phyloP scores from a whole-genome alignment of 305 asterid species.

The Euphrasia arctica region DNA sequence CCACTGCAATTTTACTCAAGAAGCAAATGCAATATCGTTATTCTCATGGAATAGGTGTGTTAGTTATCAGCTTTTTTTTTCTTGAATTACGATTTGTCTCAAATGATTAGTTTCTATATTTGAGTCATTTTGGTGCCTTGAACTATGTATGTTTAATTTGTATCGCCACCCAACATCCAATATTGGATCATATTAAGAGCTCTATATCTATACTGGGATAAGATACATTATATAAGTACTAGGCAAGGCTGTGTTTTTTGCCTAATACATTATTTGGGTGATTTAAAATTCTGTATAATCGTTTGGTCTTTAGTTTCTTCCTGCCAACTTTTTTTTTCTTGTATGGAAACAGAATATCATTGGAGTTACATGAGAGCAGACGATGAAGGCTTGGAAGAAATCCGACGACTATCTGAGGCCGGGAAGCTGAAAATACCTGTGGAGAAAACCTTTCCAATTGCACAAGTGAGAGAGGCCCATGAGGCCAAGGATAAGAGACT shows the following conservation, averaged over 20 bases:
- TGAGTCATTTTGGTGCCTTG: background rate
- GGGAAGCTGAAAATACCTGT: constrained; percentile 84
- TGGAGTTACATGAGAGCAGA: constrained; percentile 98
- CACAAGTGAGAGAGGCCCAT: constrained; percentile 78
- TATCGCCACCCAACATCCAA: background rate
- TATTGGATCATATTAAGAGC: too few relatives aligned
- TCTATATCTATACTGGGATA: too few relatives aligned
- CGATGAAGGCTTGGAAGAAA: constrained; percentile 77
- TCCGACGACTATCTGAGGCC: constrained; percentile 55
- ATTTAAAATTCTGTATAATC: too few relatives aligned
- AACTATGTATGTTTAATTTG: background rate
- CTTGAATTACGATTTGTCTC: background rate
- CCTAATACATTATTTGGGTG: too few relatives aligned
- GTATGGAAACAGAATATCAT: constrained; percentile 59
- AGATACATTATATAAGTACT: too few relatives aligned
- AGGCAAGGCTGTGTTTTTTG: too few relatives aligned
- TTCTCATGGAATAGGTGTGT: constrained; percentile 81
- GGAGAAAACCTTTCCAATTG: constrained; percentile 64
- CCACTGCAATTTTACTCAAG: constrained; percentile 58
- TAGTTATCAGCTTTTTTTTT: constrained; percentile 1
- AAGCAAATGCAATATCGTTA: constrained; percentile 73
- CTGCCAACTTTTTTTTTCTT: constrained; percentile 4
- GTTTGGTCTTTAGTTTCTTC: background rate
- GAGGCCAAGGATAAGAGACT: constrained; percentile 69
- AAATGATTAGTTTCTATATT: background rate